Evolutionary conservation across 1,284 basidiomycete species (phyloP).

Genomic region (Chalciporus piperatoides): DNA sequence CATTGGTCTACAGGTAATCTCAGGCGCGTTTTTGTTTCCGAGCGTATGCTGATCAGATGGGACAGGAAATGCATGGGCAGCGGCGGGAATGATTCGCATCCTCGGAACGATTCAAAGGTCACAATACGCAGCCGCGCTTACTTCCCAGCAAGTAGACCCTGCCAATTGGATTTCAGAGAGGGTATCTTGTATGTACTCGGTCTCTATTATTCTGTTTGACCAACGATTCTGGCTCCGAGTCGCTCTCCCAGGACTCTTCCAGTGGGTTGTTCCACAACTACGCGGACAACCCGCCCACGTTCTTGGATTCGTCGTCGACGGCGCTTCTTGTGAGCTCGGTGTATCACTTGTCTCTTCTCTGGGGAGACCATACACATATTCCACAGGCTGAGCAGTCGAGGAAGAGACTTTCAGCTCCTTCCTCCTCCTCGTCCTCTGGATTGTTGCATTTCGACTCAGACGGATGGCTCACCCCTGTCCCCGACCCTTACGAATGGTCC

Average conservation of each 20-base stretch:
- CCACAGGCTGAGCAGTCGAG: conserved; percentile 59
- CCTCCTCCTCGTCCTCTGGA: conserved; percentile 9
- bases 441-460: conserved; percentile 44
- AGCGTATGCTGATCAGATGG: too few species aligned
- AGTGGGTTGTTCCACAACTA: conserved; percentile 75
- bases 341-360: conserved; percentile 61
- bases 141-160: conserved; percentile 57
- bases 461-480: conserved; percentile 68
- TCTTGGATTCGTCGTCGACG: conserved; percentile 73
- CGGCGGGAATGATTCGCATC: conserved; percentile 81
- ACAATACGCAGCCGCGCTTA: conserved; percentile 47
- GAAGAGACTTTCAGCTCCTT: conserved; percentile 41
- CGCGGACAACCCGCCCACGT: conserved; percentile 55
- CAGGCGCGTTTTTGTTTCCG: too few species aligned
- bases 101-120: conserved; percentile 70
- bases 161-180: conserved; percentile 65
- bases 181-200: conserved; percentile 34
- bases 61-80: conserved; percentile 70
- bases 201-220: too few species aligned
- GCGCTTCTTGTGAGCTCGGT: conserved; percentile 77
- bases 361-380: conserved; percentile 47
- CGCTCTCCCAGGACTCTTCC: conserved; percentile 22
- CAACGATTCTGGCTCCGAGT: too few species aligned
- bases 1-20: conserved; percentile 70
- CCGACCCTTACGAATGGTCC: conserved; percentile 59